Base-by-base conservation (phyloP, 257 asterid species). In the Apocynum venetum region DNA sequence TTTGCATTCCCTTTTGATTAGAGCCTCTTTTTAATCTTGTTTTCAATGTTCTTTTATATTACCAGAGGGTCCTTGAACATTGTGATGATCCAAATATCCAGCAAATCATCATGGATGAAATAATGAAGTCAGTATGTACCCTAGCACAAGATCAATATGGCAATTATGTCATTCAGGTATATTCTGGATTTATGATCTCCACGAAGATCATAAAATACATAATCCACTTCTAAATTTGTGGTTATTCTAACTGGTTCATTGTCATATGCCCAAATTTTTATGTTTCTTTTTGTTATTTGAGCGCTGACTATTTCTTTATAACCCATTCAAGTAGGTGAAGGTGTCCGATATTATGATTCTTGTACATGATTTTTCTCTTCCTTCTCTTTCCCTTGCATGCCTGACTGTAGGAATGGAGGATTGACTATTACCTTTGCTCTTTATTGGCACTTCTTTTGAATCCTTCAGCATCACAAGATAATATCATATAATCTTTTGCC, bases 161-260 rank as follows among this genome's bases (percentile, higher is more conserved):
- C 73, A 94, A 94, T 70, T 94, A 92, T 35, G 98, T 94, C 79
- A 88, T 94, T 86, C 98, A 94, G 98, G 98, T 93, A 84, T 8
- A 25, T 68, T 73, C 19, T 19, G 11, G 31, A 52, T 44, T 48
- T 15, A 10, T 1, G 44, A 35, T 43, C 36, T 53, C 64, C 63
- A 14, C 17, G 17, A 43, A 19, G 15, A 6, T 17, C 20, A 61
- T 14, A 9, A 19, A 20, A 7, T 25, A 53, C 35, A 40, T 8
- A 46, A 17, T 66, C 38, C 40, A 31, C 51, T 25, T 15, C 31
- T 20, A 56, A 17, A 40, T 72, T 36, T 60, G 60, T 68, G 47
- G 41, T 40, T 73, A 25, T 43, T n/a, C 40, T 5, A 36, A 41
- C 44, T 13, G 53, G n/a, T 31, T 44, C 52, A 17, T 74, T 25